phyloP scores from a whole-genome alignment of 2,329 filamentous ascomycete genomes.

The Ophiocordyceps unilateralis region DNA sequence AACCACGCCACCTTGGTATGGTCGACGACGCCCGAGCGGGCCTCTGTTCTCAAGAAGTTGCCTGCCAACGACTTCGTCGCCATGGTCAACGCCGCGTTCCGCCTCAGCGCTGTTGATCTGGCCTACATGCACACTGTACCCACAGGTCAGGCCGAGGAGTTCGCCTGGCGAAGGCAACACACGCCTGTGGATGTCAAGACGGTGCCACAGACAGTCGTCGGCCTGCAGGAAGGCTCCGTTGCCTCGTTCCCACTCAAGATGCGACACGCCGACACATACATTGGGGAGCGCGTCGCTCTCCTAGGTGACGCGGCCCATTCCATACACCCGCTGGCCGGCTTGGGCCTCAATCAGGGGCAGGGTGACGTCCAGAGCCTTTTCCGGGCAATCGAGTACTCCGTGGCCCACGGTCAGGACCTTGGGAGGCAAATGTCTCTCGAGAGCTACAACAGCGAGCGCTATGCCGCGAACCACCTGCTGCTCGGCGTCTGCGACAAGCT shows the following conservation, averaged over 20 bases:
- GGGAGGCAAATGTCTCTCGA: conserved; percentile 66
- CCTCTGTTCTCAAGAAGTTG: conserved; percentile 62
- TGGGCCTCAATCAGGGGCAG: conserved; percentile 86
- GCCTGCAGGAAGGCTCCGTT: conserved; percentile 61
- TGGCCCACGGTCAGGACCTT: conserved; percentile 73
- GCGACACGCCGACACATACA: conserved; percentile 88
- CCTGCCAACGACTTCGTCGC: conserved; percentile 57
- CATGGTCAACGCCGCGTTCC: conserved; percentile 88
- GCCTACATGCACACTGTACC: conserved; percentile 58
- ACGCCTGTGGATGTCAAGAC: conserved; percentile 35
- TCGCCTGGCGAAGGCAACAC: conserved; percentile 67
- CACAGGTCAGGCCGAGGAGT: conserved; percentile 50
- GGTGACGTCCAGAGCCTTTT: conserved; percentile 72
- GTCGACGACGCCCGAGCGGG: conserved; percentile 75
- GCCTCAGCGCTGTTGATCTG: conserved; percentile 62
- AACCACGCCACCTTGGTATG: conserved; percentile 77
- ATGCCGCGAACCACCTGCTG: conserved; percentile 63
- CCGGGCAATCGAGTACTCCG: conserved; percentile 56
- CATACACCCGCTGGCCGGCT: conserved; percentile 83
- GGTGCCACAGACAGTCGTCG: conserved; percentile 48
- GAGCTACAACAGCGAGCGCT: conserved; percentile 64
- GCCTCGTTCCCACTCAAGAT: conserved; percentile 85
- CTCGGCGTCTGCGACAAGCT: conserved; percentile 75
- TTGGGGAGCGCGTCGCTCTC: conserved; percentile 74
- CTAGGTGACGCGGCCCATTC: conserved; percentile 93